These are phyloP conservation scores for Triangularia setosa DNA, from an alignment of 2,329 filamentous ascomycete species.

Conservation along the genomic window DNA sequence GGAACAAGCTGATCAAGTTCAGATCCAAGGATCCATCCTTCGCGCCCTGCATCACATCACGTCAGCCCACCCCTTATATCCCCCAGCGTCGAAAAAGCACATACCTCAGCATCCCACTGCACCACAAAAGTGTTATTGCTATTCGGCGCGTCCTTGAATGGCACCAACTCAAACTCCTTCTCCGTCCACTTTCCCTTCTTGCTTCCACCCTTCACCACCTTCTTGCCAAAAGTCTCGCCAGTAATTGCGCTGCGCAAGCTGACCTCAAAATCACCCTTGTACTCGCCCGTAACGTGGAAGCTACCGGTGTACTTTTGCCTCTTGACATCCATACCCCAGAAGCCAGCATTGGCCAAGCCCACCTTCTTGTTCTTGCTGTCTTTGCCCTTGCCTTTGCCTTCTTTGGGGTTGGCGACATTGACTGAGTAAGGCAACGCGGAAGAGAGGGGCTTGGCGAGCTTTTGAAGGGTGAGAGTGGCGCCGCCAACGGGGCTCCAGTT, in stretches of 20 bases:
- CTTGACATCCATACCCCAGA: conserved; percentile 55
- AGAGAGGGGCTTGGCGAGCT: conserved; percentile 46
- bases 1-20: conserved; percentile 57
- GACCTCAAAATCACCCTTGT: conserved; percentile 44
- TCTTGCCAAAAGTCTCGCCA: conserved; percentile 41
- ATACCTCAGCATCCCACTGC: conserved; percentile 44
- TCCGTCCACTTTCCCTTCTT: conserved; percentile 46
- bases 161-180: conserved; percentile 44
- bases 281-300: conserved; percentile 50
- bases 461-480: conserved; percentile 44
- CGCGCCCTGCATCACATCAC: conserved; percentile 30
- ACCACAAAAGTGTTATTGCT: conserved; percentile 55
- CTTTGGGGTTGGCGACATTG: conserved; percentile 35
- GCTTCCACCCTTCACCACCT: conserved; percentile 43
- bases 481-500: conserved; percentile 43
- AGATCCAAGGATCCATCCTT: conserved; percentile 47
- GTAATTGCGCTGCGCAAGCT: conserved; percentile 40
- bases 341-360: conserved; percentile 52
- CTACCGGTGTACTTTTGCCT: conserved; percentile 46
- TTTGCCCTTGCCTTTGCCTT: background rate
- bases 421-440: conserved; percentile 50
- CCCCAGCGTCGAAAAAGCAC: background rate
- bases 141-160: conserved; percentile 44
- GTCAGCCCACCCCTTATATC: background rate
- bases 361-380: conserved; percentile 32